Conservation (phyloP, 306 rosid genomes). For the Corylus americana region DNA sequence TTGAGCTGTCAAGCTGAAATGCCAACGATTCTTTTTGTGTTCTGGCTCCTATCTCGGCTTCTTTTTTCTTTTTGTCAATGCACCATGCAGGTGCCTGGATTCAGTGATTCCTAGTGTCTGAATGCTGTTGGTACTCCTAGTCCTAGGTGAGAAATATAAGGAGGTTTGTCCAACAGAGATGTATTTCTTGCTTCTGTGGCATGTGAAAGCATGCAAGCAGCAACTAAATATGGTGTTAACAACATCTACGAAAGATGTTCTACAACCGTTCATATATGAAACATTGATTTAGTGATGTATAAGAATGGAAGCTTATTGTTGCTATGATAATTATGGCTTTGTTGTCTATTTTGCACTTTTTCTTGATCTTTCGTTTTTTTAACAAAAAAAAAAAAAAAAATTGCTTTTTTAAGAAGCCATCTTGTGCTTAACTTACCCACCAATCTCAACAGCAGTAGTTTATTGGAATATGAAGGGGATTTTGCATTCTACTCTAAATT, state of each 20-base stretch:
- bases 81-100: constrained; percentile 9
- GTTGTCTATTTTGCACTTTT: background rate
- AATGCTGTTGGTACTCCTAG: background rate
- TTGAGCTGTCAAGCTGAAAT: background rate
- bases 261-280: background rate
- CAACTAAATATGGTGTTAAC: constrained; percentile 3
- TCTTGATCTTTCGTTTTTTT: background rate
- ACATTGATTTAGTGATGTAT: constrained; percentile 1
- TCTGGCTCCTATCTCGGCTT: constrained; percentile 10
- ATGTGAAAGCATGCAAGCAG: constrained; percentile 9
- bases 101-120: constrained; percentile 6
- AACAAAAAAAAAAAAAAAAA: background rate
- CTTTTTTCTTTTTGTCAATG: background rate
- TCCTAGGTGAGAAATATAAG: background rate
- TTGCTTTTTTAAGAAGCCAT: background rate
- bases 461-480: too few relatives aligned
- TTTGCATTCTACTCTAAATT: too few relatives aligned
- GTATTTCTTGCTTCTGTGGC: constrained; percentile 19
- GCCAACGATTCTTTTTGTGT: background rate
- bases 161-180: constrained; percentile 7
- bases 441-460: too few relatives aligned
- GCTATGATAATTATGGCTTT: background rate
- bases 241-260: background rate
- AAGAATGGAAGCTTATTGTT: background rate
- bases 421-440: background rate